Percentiles rank a stretch among this genome's conserved stretches.
These are phyloP conservation scores for Paraconiothyrium brasiliense DNA, from an alignment of 2,329 filamentous ascomycete genomes.

Conservation along the genomic window DNA sequence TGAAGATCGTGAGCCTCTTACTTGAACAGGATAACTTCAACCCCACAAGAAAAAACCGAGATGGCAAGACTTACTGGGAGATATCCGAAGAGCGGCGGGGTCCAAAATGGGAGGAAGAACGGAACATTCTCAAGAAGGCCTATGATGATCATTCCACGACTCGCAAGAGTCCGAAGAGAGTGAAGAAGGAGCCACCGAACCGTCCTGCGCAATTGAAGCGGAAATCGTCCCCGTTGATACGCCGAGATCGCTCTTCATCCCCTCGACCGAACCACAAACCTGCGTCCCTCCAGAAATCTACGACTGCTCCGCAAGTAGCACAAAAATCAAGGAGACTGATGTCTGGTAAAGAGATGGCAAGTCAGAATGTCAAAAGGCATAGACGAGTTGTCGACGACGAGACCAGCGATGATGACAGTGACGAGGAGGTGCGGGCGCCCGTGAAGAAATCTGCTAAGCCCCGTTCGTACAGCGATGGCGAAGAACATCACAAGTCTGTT, in stretches of 20 bases:
- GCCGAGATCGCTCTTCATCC: slow-evolving; percentile 46
- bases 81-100: slow-evolving; percentile 84
- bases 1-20: slow-evolving; percentile 83
- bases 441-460: slow-evolving; percentile 42
- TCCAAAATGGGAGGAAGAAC: slow-evolving; percentile 89
- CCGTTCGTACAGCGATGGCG: slow-evolving; percentile 47
- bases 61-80: slow-evolving; percentile 85
- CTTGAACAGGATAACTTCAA: slow-evolving; percentile 82
- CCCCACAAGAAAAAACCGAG: slow-evolving; percentile 76
- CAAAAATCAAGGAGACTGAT: slow-evolving; percentile 48
- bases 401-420: slow-evolving; percentile 47
- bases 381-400: slow-evolving; percentile 47
- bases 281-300: slow-evolving; percentile 33
- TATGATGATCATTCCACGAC: slow-evolving; percentile 66
- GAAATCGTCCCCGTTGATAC: slow-evolving; percentile 36
- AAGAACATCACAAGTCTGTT: slow-evolving; percentile 42
- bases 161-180: slow-evolving; percentile 46
- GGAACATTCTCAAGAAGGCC: slow-evolving; percentile 78
- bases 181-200: slow-evolving; percentile 45
- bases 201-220: slow-evolving; percentile 41
- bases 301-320: slow-evolving; percentile 28
- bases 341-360: slow-evolving; percentile 49
- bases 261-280: slow-evolving; percentile 43
- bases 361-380: slow-evolving; percentile 42
- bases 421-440: slow-evolving; percentile 49